Base-by-base conservation (phyloP, 2,329 filamentous ascomycete genomes). In the Sordariomycetes sp. region DNA sequence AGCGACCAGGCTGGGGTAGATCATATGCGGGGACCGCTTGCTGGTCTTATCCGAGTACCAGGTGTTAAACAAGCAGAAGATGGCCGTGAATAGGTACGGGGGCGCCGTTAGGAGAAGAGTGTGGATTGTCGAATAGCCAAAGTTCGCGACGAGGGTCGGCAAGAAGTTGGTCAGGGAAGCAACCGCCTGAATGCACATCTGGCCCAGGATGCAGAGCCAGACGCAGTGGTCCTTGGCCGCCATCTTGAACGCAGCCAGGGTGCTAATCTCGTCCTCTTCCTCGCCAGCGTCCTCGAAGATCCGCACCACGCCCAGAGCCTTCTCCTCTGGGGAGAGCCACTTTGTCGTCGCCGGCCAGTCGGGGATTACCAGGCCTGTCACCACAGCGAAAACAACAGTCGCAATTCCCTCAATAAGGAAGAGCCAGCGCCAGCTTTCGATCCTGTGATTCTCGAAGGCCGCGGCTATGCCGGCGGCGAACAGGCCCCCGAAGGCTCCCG, bases 341-440 rank as follows among this genome's bases (percentile, higher is more conserved):
- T 69, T 74, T 53, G 78, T 76, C n/a, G 68, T 74, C 16, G 69
- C 71, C 4, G 84, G 83, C 64, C 83, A 87, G 66, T 87, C 83
- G 60, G 80, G 71, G 65, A 86, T 81, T 53, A 74, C 71, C 66
- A 76, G 81, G 64, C 75, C 78, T 43, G 75, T 76, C 40, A 65
- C 63, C 40, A 76, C 61, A 65, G 67, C 67, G 56, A 80, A 71
- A 37, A 76, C 1, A 3, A 82, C 67, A 5, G 77, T 80, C 20
- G 74, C 63, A 20, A 79, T 59, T 34, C 80, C 80, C 67, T 88
- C 85, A 3, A 90, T 72, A 60, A 91, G 87, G 68, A 93, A 93
- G 57, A 93, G 90, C 88, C 87, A 91, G 1, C 81, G 76, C 89
- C 89, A 92, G 1, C 86, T 87, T 57, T 71, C 68, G 16, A 81